A percentile compares a stretch with the other conserved stretches of the same genome.
Evolutionary conservation across 306 rosid genomes (phyloP).

Genomic region (Acmispon strigosus): DNA sequence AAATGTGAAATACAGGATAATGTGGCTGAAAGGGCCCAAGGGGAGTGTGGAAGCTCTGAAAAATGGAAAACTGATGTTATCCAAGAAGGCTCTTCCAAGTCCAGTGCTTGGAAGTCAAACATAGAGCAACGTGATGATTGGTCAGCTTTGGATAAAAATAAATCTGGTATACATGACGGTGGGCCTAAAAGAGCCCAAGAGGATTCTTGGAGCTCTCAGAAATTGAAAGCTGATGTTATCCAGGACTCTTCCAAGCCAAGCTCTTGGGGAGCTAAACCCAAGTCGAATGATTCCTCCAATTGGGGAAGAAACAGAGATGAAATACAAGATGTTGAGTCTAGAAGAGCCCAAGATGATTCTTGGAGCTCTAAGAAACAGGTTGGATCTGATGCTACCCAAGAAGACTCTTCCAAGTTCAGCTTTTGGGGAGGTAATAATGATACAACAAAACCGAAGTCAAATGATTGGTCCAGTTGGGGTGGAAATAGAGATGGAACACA

Average conservation of each 20-base stretch:
- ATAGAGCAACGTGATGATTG: not conserved
- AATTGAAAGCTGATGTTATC: not conserved
- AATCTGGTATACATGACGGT: not conserved
- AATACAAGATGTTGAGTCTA: not conserved
- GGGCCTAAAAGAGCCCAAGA: not conserved
- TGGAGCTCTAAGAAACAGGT: not conserved
- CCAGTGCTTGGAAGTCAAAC: not conserved
- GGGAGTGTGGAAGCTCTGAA: conserved; percentile 1
- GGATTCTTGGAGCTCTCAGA: not conserved
- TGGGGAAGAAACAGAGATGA: conserved; percentile 1
- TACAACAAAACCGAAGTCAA: not conserved
- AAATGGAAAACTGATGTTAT: not conserved
- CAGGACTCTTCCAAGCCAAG: not conserved
- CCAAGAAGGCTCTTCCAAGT: conserved; percentile 5
- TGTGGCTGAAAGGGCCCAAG: not conserved
- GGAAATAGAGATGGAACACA: conserved; percentile 7
- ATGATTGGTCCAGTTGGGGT: conserved; percentile 4
- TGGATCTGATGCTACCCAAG: not conserved
- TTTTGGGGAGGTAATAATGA: conserved; percentile 20
- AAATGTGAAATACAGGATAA: conserved; percentile 15
- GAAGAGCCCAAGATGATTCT: not conserved
- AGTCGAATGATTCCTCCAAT: not conserved
- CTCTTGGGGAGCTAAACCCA: not conserved
- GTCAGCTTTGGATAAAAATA: not conserved
- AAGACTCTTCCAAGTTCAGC: conserved; percentile 8